Base-by-base conservation (phyloP, 129 eudicot genomes). In the Flaveria bidentis region DNA sequence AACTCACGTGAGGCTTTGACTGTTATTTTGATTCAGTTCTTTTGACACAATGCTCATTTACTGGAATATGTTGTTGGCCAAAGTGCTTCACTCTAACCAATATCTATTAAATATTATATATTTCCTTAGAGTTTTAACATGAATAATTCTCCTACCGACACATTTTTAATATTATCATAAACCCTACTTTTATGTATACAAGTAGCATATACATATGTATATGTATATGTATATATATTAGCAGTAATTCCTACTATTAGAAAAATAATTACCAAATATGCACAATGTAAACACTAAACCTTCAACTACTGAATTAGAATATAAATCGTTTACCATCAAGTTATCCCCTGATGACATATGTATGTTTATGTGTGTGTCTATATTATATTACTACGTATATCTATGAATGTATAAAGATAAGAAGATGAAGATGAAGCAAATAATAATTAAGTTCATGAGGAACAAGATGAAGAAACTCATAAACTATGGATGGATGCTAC, bases 1-100 rank as follows among this genome's bases (percentile, higher is more conserved):
- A 82, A 72, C 76, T 85, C 89, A 87, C 92, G 92, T 82, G 89
- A 80, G 87, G 80, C 58, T 79, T 87, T 85, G 87, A 79, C 87
- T 82, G 52, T 63, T 84, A 80, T 82, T 79, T 87, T 87, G 90
- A 86, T 81, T 74, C 76, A 57, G 1, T 76, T 71, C 80, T 82
- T 53, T 74, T 70, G 78, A 49, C 76, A 82, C 57, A 13, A 64
- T 64, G 60, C 83, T 53, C 71, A 64, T 72, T 51, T 64, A 65
- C 74, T 72, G 83, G 78, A 80, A 73, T 80, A 79, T 72, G 69
- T 80, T 72, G 62, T 61, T 62, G 66, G 25, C 46, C 73, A 62
- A 76, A 81, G 77, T 77, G 77, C 78, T 41, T 76, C 82, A 41
- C 83, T 64, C 62, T 80, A 42, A 78, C 44, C 84, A 46, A 81